phyloP scores from a whole-genome alignment of 1,284 basidiomycete species.

The Grifola frondosa region DNA sequence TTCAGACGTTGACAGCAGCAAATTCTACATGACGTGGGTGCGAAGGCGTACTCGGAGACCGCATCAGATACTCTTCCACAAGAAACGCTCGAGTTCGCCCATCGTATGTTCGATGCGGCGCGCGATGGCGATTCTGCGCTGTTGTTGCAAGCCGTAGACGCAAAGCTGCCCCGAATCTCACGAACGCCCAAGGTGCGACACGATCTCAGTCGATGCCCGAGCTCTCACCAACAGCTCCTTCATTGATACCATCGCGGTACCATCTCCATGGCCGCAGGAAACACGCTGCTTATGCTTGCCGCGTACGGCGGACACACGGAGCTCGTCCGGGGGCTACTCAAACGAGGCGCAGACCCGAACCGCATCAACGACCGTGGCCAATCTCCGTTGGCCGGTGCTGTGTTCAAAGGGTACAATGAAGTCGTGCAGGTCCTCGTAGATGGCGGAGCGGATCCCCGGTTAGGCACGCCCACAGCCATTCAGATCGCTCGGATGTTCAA shows the following conservation, averaged over 20 bases:
- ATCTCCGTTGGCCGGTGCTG: conserved; percentile 79
- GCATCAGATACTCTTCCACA: conserved; percentile 24
- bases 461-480: conserved; percentile 73
- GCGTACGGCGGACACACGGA: conserved; percentile 74
- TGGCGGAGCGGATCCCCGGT: conserved; percentile 66
- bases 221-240: background rate
- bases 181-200: conserved; percentile 63
- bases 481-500: conserved; percentile 71
- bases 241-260: background rate
- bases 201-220: background rate
- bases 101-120: conserved; percentile 76
- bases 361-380: conserved; percentile 76
- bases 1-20: too few relatives aligned
- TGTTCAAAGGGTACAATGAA: conserved; percentile 72
- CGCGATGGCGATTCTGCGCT: conserved; percentile 56
- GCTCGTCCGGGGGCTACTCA: conserved; percentile 54
- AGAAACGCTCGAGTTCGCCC: conserved; percentile 67
- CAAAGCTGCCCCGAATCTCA: conserved; percentile 79
- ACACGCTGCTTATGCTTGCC: conserved; percentile 81
- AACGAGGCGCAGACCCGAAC: conserved; percentile 65
- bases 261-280: conserved; percentile 43
- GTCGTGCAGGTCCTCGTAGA: conserved; percentile 62
- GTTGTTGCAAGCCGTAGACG: conserved; percentile 61
- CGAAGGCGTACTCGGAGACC: too few relatives aligned
- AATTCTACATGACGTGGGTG: too few relatives aligned